Percentiles rank a stretch among this genome's conserved stretches.
These are phyloP conservation scores for Dichotomocladium elegans DNA, from an alignment of 371 early-diverging fungal genomes.

Conservation along the genomic window DNA sequence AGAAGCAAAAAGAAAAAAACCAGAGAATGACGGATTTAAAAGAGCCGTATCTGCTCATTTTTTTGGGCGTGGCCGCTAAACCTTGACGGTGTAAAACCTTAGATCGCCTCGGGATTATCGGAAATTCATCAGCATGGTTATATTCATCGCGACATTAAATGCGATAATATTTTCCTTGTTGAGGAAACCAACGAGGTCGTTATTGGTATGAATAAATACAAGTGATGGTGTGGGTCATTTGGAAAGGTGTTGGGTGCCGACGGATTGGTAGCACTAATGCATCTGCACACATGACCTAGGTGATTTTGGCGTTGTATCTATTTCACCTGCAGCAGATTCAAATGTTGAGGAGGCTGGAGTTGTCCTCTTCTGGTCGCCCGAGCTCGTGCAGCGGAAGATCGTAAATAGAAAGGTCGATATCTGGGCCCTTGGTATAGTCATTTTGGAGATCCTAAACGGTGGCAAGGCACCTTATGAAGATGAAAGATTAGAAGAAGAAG, in stretches of 20 bases:
- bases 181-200: constrained; percentile 34
- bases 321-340: constrained; percentile 43
- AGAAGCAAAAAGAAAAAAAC: constrained; percentile 2
- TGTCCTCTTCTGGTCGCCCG: constrained; percentile 49
- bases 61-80: no score
- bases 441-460: constrained; percentile 39
- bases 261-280: no score
- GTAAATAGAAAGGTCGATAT: constrained; percentile 42
- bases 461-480: constrained; percentile 51
- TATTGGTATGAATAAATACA: constrained; percentile 33
- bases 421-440: constrained; percentile 47
- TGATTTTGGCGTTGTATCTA: constrained; percentile 48
- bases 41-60: no score
- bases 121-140: constrained; percentile 43
- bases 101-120: constrained; percentile 43
- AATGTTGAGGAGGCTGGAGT: constrained; percentile 47
- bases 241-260: no score
- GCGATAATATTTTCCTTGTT: constrained; percentile 45
- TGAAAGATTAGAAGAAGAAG: constrained; percentile 40
- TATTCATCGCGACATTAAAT: constrained; percentile 51
- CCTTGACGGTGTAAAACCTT: background rate
- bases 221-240: no score
- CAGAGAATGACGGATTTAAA: background rate
- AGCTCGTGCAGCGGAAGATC: constrained; percentile 38
- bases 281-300: no score